A percentile compares a stretch with the other conserved stretches of the same genome.
Conservation (phyloP, 2,329 filamentous ascomycete species). For the Xylaria sp. region DNA sequence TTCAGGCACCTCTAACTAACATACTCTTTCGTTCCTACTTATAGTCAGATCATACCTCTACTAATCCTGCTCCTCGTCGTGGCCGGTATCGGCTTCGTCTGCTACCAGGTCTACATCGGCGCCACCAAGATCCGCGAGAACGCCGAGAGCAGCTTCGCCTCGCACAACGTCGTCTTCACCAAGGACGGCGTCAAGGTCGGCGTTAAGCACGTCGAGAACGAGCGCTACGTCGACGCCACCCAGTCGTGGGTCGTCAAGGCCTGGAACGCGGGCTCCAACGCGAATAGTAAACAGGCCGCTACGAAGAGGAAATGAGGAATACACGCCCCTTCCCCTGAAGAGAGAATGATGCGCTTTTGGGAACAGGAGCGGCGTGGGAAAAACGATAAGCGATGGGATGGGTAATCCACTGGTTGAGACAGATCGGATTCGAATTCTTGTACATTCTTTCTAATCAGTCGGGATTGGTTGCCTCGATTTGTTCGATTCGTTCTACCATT, state of each 20-base stretch:
- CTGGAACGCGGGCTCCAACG: constrained; percentile 63
- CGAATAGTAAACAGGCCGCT: constrained; percentile 40
- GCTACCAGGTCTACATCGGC: constrained; percentile 78
- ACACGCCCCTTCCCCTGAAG: too few species aligned
- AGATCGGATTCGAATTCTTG: background rate
- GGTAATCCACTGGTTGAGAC: background rate
- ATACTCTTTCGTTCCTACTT: constrained; percentile 17
- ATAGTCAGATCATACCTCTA: constrained; percentile 72
- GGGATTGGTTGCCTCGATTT: background rate
- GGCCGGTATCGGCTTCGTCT: constrained; percentile 69
- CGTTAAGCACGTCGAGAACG: constrained; percentile 73
- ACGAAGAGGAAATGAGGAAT: constrained; percentile 28
- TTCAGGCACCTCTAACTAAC: constrained; percentile 10
- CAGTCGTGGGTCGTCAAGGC: constrained; percentile 76
- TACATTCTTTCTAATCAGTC: background rate
- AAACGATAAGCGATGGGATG: background rate
- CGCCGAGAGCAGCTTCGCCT: constrained; percentile 76
- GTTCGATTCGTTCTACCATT: background rate
- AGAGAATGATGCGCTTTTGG: background rate
- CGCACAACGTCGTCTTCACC: constrained; percentile 79
- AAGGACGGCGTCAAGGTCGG: constrained; percentile 80
- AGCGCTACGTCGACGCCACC: constrained; percentile 78
- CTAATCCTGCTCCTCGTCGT: constrained; percentile 71
- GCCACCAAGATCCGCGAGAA: constrained; percentile 72
- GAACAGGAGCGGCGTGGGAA: background rate